These are phyloP conservation scores for Arabidopsis arenosa DNA, from an alignment of 345 rosid genomes.

Conservation along the genomic window DNA sequence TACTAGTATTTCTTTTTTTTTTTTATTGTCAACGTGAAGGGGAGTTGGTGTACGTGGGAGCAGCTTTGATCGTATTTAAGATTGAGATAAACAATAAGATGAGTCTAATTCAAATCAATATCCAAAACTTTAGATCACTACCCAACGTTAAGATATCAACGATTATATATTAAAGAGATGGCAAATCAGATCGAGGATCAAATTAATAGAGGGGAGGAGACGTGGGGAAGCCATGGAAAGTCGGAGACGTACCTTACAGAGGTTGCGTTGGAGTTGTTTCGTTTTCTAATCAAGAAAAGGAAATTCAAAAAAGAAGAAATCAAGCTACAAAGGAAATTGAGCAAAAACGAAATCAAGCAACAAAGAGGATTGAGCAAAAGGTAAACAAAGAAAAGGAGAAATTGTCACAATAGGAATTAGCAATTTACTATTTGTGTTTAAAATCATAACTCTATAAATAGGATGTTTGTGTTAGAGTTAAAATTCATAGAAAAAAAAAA, in stretches of 20 bases:
- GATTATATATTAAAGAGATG: background rate
- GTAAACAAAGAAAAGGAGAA: too few relatives aligned
- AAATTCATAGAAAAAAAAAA: too few relatives aligned
- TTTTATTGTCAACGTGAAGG: background rate
- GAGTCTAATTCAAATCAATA: background rate
- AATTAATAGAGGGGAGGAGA: background rate
- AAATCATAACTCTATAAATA: too few relatives aligned
- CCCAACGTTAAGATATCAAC: conserved; percentile 8
- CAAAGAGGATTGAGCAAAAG: too few relatives aligned
- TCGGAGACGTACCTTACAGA: conserved; percentile 40
- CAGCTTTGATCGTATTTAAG: background rate
- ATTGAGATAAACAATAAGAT: conserved; percentile 3
- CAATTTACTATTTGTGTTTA: too few relatives aligned
- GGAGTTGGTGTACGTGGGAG: too few relatives aligned
- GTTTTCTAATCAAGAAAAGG: too few relatives aligned
- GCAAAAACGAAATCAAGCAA: too few relatives aligned
- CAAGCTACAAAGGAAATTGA: too few relatives aligned
- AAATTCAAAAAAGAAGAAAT: too few relatives aligned
- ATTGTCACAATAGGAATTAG: too few relatives aligned
- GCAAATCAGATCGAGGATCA: background rate
- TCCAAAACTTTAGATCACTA: conserved; percentile 20
- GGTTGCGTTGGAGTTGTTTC: background rate
- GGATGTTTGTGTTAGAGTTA: too few relatives aligned
- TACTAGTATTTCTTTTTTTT: background rate
- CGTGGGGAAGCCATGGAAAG: conserved; percentile 41